A percentile compares a stretch with the other conserved stretches of the same genome.
phyloP scores from a whole-genome alignment of 2,329 filamentous ascomycete species.

The Curvularia hawaiiensis region DNA sequence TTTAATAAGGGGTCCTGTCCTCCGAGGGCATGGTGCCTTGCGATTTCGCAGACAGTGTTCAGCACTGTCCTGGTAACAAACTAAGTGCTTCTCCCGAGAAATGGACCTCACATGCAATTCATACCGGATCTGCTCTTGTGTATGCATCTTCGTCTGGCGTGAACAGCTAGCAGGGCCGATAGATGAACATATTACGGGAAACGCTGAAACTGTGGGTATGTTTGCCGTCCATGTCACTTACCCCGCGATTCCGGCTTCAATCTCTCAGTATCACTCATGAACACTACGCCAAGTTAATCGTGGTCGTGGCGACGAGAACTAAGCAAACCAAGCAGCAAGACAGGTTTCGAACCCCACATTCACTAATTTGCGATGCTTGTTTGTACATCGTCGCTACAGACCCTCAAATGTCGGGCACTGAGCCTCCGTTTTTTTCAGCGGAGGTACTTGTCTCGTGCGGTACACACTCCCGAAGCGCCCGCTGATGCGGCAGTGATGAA shows the following conservation, averaged over 20 bases:
- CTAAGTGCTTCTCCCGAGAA: neutral
- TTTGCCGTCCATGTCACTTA: slow-evolving; percentile 24
- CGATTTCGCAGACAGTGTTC: neutral
- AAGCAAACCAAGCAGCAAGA: neutral
- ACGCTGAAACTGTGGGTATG: slow-evolving; percentile 25
- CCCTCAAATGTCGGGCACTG: neutral
- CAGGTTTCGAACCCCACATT: neutral
- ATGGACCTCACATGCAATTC: neutral
- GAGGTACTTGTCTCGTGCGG: neutral
- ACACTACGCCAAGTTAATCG: slow-evolving; percentile 9
- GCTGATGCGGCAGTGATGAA: slow-evolving; percentile 7
- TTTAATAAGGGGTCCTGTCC: neutral
- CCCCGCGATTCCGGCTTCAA: slow-evolving; percentile 36
- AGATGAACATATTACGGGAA: slow-evolving; percentile 40
- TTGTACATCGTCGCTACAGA: neutral
- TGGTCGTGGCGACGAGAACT: neutral
- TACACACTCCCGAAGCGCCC: neutral
- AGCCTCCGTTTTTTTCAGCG: neutral
- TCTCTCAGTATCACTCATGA: slow-evolving; percentile 18
- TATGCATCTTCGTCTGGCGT: neutral
- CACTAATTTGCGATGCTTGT: neutral
- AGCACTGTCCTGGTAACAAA: neutral
- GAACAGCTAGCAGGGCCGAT: slow-evolving; percentile 8
- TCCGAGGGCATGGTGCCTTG: neutral
- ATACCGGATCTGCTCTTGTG: neutral